These are phyloP conservation scores for Alternaria sp. DNA, from an alignment of 2,329 filamentous ascomycete genomes.

Conservation along the genomic window DNA sequence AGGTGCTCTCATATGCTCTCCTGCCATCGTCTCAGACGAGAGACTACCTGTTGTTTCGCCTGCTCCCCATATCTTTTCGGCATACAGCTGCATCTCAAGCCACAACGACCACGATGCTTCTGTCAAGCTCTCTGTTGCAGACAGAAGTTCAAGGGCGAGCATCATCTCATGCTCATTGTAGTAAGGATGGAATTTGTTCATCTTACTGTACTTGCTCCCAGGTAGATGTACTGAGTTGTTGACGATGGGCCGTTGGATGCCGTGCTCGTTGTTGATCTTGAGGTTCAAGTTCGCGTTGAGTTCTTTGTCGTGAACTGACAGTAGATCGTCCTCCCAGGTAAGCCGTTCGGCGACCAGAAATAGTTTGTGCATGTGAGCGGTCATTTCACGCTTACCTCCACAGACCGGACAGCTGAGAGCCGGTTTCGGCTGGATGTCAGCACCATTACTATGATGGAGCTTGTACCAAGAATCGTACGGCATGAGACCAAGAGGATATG, in stretches of 20 bases:
- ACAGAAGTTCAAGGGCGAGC: constrained; percentile 32
- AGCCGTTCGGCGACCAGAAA: constrained; percentile 43
- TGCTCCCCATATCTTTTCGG: constrained; percentile 8
- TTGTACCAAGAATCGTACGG: constrained; percentile 33
- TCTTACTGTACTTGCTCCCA: constrained; percentile 32
- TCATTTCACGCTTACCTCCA: constrained; percentile 18
- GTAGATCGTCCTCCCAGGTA: constrained; percentile 28
- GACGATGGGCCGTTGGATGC: constrained; percentile 34
- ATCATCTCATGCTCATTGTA: constrained; percentile 38
- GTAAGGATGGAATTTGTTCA: constrained; percentile 38
- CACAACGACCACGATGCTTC: constrained; percentile 33
- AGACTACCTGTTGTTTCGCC: background rate
- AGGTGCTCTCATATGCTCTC: background rate
- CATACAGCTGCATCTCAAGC: constrained; percentile 25
- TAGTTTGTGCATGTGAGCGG: constrained; percentile 37
- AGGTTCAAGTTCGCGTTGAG: constrained; percentile 38
- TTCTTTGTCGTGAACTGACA: constrained; percentile 28
- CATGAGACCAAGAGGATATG: constrained; percentile 27
- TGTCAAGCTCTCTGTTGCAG: constrained; percentile 25
- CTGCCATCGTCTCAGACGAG: background rate
- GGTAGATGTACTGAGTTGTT: constrained; percentile 28
- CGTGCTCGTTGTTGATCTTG: constrained; percentile 40
- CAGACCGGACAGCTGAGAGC: constrained; percentile 32
- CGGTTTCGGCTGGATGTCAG: constrained; percentile 3
- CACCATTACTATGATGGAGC: constrained; percentile 27